These are phyloP conservation scores for Coprinopsis strossmayeri DNA, from an alignment of 768 basidiomycete genomes.

Conservation along the genomic window DNA sequence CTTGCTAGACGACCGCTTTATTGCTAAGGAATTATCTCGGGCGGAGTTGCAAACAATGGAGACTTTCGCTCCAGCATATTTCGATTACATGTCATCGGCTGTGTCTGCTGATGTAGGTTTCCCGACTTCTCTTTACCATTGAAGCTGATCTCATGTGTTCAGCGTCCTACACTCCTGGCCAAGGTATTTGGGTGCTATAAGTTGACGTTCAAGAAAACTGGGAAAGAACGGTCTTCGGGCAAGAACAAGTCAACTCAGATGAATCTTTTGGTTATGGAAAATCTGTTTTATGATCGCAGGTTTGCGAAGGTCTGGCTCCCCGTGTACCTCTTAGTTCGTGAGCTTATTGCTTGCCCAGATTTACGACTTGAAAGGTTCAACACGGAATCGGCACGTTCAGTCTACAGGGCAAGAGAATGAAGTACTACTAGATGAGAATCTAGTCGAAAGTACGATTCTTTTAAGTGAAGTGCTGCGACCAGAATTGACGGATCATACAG, in stretches of 20 bases:
- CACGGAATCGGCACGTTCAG: conserved; percentile 87
- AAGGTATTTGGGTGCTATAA: conserved; percentile 98
- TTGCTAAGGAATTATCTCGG: conserved; percentile 91
- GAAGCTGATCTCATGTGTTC: conserved; percentile 12
- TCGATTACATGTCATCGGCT: conserved; percentile 96
- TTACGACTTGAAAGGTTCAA: conserved; percentile 96
- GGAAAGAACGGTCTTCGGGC: conserved; percentile 56
- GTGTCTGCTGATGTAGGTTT: conserved; percentile 70
- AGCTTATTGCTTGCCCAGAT: conserved; percentile 60
- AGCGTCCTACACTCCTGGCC: conserved; percentile 92
- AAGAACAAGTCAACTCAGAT: conserved; percentile 82
- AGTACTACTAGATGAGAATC: conserved; percentile 93
- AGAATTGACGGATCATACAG: too few relatives aligned
- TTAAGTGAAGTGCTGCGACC: too few relatives aligned
- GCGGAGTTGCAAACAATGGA: conserved; percentile 93
- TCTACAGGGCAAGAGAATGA: conserved; percentile 88
- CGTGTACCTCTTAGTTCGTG: too few relatives aligned
- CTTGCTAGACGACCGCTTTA: conserved; percentile 87
- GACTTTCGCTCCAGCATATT: conserved; percentile 95
- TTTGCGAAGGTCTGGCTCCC: conserved; percentile 76
- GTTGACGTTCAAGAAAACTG: conserved; percentile 79
- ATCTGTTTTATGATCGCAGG: conserved; percentile 86
- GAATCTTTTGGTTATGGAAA: conserved; percentile 98
- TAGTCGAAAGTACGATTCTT: conserved; percentile 68
- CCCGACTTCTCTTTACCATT: not conserved